Conservation (phyloP, 352 stramenopile species). For the Phytophthora constricta region DNA sequence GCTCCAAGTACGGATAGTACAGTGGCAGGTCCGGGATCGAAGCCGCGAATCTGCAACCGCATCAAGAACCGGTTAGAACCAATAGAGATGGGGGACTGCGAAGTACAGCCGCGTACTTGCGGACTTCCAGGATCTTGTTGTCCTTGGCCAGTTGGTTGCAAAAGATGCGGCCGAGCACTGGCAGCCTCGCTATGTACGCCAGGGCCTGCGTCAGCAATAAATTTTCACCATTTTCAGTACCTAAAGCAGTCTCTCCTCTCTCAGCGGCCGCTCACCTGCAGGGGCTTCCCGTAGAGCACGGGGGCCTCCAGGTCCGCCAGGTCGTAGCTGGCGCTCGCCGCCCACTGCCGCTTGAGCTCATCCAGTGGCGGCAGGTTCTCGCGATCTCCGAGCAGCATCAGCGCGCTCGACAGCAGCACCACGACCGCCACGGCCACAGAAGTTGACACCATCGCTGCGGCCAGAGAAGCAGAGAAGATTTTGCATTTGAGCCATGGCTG, state of each 20-base stretch:
- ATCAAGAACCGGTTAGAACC: not conserved
- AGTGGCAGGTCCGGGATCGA: slow-evolving; percentile 75
- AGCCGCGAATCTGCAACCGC: slow-evolving; percentile 53
- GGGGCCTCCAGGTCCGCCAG: slow-evolving; percentile 55
- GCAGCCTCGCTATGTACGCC: slow-evolving; percentile 51
- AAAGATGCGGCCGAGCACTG: slow-evolving; percentile 57
- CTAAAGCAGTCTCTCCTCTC: too few relatives aligned
- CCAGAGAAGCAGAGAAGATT: not conserved
- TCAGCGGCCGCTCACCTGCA: too few relatives aligned
- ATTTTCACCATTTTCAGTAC: too few relatives aligned
- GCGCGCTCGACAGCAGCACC: slow-evolving; percentile 47
- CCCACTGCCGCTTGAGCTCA: slow-evolving; percentile 44
- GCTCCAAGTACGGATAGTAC: slow-evolving; percentile 81
- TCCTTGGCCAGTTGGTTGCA: slow-evolving; percentile 54
- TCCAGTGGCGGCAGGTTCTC: slow-evolving; percentile 44
- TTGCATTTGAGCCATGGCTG: not conserved
- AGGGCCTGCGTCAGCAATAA: too few relatives aligned
- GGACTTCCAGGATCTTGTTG: slow-evolving; percentile 71
- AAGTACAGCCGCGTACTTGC: slow-evolving; percentile 38
- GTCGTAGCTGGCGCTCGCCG: slow-evolving; percentile 50
- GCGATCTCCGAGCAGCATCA: slow-evolving; percentile 64
- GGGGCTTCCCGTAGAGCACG: slow-evolving; percentile 53
- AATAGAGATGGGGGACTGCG: not conserved
- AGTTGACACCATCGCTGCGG: slow-evolving; percentile 39
- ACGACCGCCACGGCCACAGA: slow-evolving; percentile 45